Evolutionary conservation across 768 basidiomycete species (phyloP).

Genomic region (Glaciozyma antarctica): DNA sequence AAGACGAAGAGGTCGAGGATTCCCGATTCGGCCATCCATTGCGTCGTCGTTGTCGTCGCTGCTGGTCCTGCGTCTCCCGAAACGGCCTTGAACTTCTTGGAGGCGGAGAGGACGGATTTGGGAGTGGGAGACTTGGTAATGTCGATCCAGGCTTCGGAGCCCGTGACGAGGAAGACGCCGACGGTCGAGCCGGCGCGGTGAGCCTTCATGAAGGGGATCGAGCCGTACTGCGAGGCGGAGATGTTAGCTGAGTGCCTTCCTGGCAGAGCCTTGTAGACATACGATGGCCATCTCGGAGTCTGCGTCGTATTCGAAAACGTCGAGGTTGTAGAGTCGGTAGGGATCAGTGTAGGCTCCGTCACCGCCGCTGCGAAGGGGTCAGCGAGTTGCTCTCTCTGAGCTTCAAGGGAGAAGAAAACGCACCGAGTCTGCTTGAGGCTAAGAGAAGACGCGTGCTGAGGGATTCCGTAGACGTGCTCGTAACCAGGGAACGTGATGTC

Average conservation of each 20-base stretch:
- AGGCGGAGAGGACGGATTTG: conserved; percentile 19
- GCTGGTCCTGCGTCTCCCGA: conserved; percentile 9
- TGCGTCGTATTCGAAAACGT: conserved; percentile 91
- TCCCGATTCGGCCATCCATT: conserved; percentile 97
- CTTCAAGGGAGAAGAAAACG: background rate
- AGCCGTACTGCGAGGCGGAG: conserved; percentile 76
- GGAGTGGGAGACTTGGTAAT: conserved; percentile 55
- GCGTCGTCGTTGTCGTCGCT: conserved; percentile 59
- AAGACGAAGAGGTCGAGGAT: conserved; percentile 89
- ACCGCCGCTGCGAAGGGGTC: conserved; percentile 49
- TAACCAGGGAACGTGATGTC: conserved; percentile 91
- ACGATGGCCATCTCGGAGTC: conserved; percentile 41
- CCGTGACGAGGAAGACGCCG: conserved; percentile 76
- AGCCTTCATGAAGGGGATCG: conserved; percentile 85
- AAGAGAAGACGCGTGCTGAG: conserved; percentile 85
- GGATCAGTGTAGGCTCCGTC: conserved; percentile 72
- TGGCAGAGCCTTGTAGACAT: background rate
- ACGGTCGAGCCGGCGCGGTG: conserved; percentile 80
- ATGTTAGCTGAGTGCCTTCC: conserved; percentile 38
- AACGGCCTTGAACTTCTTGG: conserved; percentile 35
- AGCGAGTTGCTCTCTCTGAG: background rate
- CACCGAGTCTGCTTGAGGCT: conserved; percentile 68
- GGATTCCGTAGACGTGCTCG: conserved; percentile 86
- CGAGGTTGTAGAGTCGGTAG: conserved; percentile 86
- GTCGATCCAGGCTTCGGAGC: conserved; percentile 92